Base-by-base conservation (phyloP, 2,329 filamentous ascomycete genomes). In the Juglanconis juglandina region DNA sequence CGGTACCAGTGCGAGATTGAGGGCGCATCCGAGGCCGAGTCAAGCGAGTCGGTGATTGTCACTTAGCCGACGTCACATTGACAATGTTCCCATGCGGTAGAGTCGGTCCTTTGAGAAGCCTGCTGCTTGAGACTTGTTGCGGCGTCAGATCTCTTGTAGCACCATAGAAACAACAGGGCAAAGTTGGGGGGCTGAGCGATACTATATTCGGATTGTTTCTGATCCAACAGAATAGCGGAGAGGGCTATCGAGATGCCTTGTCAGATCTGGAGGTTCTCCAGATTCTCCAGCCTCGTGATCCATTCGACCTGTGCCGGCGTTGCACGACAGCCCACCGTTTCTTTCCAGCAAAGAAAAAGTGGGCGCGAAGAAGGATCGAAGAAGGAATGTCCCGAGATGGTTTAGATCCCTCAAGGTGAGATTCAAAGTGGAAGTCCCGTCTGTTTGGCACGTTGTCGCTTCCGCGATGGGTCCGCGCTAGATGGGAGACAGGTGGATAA, bases 191-290 rank as follows among this genome's bases (percentile, higher is more conserved):
- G 51, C 44, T 10, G n/a, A 35, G 17, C 42, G 34, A 14, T 59
- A 32, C 50, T 54, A 49, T 44, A 54, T 42, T 24, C 30, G 57
- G 50, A n/a, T 32, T 24, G 33, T 14, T 37, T 51, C n/a, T 13
- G 14, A 41, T 30, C 32, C 11, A 49, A 39, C 30, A 24, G 52
- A 44, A 35, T 47, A 49, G 42, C 56, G 49, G 60, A 59, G 49
- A 50, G 51, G 41, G 46, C 42, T 17, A 59, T 53, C 30, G 44
- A 35, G 32, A 39, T 47, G 34, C 44, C 50, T 56, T 62, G 41
- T 52, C 33, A 58, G 48, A 58, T 61, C 52, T 56, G 49, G 58
- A 56, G 58, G 35, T 54, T 61, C 61, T 63, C 61, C 61, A 63
- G 61, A 47, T 52, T 48, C 24, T 55, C 50, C 54, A 44, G 51